phyloP scores from a whole-genome alignment of 768 basidiomycete species.

The Boletus reticuloceps region DNA sequence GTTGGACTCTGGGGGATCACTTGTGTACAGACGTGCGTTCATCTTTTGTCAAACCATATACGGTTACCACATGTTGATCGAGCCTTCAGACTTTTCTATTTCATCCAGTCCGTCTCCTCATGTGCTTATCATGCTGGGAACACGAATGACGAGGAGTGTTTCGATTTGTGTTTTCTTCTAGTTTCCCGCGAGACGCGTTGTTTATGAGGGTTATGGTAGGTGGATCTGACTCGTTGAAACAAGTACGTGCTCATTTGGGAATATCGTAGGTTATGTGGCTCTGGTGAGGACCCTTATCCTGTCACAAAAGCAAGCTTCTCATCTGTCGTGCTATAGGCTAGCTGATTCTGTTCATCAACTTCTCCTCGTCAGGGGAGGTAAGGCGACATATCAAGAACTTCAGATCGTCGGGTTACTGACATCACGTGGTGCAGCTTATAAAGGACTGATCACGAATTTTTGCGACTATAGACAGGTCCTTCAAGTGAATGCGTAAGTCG shows the following conservation, averaged over 20 bases:
- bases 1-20: slow-evolving; percentile 26
- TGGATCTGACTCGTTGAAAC: background rate
- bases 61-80: background rate
- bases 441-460: slow-evolving; percentile 12
- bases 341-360: slow-evolving; percentile 14
- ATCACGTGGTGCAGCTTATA: slow-evolving; percentile 10
- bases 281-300: slow-evolving; percentile 4
- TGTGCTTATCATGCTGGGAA: background rate
- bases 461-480: slow-evolving; percentile 9
- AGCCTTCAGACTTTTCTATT: slow-evolving; percentile 14
- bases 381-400: background rate
- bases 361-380: slow-evolving; percentile 19
- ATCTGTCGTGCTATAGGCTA: slow-evolving; percentile 8
- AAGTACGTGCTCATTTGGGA: background rate
- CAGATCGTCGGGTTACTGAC: background rate
- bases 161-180: background rate
- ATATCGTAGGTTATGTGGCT: slow-evolving; percentile 15
- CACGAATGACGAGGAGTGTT: background rate
- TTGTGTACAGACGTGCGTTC: slow-evolving; percentile 19
- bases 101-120: slow-evolving; percentile 13
- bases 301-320: background rate
- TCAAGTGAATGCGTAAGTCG: slow-evolving; percentile 6
- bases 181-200: slow-evolving; percentile 5
- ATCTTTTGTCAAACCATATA: background rate
- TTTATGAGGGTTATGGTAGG: slow-evolving; percentile 13